These are phyloP conservation scores for Skeletonema tropicum DNA, from an alignment of 108 stramenopile species.

Conservation along the genomic window DNA sequence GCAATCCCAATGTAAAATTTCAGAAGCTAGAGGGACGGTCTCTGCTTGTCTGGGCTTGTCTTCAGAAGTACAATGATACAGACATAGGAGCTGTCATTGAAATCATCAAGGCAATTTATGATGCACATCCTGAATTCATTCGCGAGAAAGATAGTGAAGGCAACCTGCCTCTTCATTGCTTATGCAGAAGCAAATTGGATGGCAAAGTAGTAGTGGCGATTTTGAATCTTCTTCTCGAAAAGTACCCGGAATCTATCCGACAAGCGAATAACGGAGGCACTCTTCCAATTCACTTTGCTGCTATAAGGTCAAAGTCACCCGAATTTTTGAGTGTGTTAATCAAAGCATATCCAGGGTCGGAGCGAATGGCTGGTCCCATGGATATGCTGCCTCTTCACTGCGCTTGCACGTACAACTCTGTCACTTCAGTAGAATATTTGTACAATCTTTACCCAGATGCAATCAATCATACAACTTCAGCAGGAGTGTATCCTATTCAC, in stretches of 20 bases:
- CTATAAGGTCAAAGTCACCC: not conserved
- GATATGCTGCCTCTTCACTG: not conserved
- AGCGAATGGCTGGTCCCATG: not conserved
- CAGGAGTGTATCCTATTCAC: too few species aligned
- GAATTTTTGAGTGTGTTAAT: not conserved
- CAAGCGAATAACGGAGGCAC: not conserved
- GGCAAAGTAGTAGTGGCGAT: too few species aligned
- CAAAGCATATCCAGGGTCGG: conserved; percentile 8
- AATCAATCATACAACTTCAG: not conserved
- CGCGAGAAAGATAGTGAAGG: too few species aligned
- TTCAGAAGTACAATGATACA: too few species aligned
- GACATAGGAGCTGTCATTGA: too few species aligned
- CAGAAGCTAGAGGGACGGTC: too few species aligned
- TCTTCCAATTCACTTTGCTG: conserved; percentile 4
- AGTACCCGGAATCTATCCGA: not conserved
- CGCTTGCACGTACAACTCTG: not conserved
- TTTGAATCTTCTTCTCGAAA: conserved; percentile 4
- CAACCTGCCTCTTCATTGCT: too few species aligned
- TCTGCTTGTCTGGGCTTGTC: too few species aligned
- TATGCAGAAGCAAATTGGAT: too few species aligned
- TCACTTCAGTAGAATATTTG: not conserved
- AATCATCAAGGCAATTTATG: too few species aligned
- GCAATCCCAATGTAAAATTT: too few species aligned
- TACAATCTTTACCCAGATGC: conserved; percentile 4
- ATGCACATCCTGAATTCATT: too few species aligned